These are phyloP conservation scores for Byssothecium circinans DNA, from an alignment of 2,329 filamentous ascomycete species.

Conservation along the genomic window DNA sequence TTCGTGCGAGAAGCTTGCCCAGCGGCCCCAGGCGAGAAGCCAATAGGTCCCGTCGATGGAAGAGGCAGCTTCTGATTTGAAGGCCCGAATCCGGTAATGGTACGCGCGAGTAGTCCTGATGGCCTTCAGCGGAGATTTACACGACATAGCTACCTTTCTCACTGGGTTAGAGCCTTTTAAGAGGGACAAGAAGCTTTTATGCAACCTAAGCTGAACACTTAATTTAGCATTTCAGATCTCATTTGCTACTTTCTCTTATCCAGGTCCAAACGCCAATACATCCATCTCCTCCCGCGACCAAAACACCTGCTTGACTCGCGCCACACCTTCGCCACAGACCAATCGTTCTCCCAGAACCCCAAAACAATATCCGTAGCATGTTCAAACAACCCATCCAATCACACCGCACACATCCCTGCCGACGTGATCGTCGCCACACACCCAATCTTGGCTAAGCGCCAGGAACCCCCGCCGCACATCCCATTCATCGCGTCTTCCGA, in stretches of 20 bases:
- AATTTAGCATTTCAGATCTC: too few species aligned
- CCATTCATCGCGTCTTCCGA: background rate
- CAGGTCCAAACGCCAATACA: too few species aligned
- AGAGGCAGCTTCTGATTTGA: slow-evolving; percentile 6
- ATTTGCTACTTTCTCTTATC: too few species aligned
- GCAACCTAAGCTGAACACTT: too few species aligned
- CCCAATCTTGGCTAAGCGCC: slow-evolving; percentile 2
- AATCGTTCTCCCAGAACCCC: background rate
- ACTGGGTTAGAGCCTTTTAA: too few species aligned
- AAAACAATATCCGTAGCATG: slow-evolving; percentile 2
- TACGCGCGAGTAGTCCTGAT: too few species aligned
- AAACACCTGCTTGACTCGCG: too few species aligned
- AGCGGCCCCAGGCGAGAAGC: background rate
- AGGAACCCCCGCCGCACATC: slow-evolving; percentile 2
- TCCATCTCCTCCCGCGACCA: too few species aligned
- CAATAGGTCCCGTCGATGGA: background rate
- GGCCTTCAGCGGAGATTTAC: too few species aligned
- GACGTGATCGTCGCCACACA: background rate
- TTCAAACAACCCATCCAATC: slow-evolving; percentile 3
- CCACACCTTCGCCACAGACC: background rate
- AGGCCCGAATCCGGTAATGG: too few species aligned
- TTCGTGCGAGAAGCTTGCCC: background rate
- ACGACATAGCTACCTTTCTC: too few species aligned
- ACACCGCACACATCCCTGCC: background rate
- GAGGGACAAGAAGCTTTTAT: too few species aligned